These are phyloP conservation scores for Prunus persica DNA, from an alignment of 306 rosid species.

Conservation along the genomic window DNA sequence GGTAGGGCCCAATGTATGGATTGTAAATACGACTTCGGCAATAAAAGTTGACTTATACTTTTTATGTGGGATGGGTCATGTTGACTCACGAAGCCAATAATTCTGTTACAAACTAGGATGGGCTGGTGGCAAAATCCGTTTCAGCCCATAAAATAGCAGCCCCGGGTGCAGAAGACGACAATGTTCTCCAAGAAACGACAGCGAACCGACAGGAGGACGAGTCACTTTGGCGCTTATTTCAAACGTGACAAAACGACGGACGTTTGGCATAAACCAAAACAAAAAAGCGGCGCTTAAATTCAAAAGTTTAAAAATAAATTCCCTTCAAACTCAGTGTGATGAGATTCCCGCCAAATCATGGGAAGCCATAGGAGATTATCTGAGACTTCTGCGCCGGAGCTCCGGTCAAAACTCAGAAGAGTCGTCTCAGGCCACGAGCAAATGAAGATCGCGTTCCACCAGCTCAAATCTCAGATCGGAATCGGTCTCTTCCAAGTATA, in stretches of 20 bases:
- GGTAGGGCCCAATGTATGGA: no score
- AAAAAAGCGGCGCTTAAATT: not conserved
- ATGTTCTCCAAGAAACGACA: no score
- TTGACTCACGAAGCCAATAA: no score
- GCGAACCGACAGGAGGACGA: no score
- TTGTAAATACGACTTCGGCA: no score
- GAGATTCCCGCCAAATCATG: slow-evolving; percentile 20
- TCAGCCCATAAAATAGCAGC: no score
- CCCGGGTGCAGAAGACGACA: no score
- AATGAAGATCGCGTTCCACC: slow-evolving; percentile 6
- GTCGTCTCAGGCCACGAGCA: not conserved
- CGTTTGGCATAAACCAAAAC: not conserved
- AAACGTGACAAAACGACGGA: not conserved
- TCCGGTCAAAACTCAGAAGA: slow-evolving; percentile 1
- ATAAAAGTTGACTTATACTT: no score
- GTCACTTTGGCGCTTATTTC: no score
- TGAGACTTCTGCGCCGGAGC: not conserved
- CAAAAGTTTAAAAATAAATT: not conserved
- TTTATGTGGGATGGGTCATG: no score
- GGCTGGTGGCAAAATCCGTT: no score
- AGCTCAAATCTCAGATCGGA: slow-evolving; percentile 3
- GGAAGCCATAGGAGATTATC: not conserved
- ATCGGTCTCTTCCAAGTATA: slow-evolving; percentile 19
- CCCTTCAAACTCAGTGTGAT: not conserved
- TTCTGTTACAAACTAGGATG: no score